These are phyloP conservation scores for Sabuloglossum arenarium DNA, from an alignment of 495 filamentous ascomycete species.

Conservation along the genomic window DNA sequence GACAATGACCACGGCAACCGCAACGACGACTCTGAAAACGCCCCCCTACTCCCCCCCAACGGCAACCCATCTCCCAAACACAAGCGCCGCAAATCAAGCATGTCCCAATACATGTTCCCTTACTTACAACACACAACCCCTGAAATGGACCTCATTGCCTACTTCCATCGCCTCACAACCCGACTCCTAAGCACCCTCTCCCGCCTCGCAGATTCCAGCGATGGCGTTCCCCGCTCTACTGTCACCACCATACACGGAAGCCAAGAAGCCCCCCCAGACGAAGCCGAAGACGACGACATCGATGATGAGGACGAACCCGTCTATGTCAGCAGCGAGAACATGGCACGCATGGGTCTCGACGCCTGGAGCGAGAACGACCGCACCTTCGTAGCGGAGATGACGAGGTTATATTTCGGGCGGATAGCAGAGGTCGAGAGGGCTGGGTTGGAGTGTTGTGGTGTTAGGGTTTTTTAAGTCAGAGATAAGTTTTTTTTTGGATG, in stretches of 20 bases:
- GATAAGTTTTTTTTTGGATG: not conserved
- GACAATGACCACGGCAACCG: not conserved
- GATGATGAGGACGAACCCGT: constrained; percentile 21
- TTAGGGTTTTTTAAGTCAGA: constrained; percentile 44
- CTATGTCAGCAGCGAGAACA: constrained; percentile 42
- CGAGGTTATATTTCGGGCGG: constrained; percentile 49
- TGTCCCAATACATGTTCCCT: not conserved
- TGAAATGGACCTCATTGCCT: constrained; percentile 68
- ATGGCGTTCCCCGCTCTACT: constrained; percentile 13
- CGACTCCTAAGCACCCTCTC: constrained; percentile 47
- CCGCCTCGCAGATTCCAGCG: constrained; percentile 36
- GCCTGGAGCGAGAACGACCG: constrained; percentile 65
- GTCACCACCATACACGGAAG: constrained; percentile 14
- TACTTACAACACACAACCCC: not conserved
- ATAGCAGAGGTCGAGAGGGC: constrained; percentile 46
- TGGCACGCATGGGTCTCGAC: constrained; percentile 67
- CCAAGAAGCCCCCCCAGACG: constrained; percentile 15
- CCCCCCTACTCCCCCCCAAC: not conserved
- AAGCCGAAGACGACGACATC: constrained; percentile 22
- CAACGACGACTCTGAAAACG: not conserved
- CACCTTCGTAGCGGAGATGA: constrained; percentile 46
- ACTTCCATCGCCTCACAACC: constrained; percentile 74
- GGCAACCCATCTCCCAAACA: not conserved
- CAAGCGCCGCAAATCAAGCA: constrained; percentile 1
- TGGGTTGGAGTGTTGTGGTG: constrained; percentile 60